Evolutionary conservation across 495 filamentous ascomycete genomes (phyloP).

Genomic region (Aspergillus nanangensis): DNA sequence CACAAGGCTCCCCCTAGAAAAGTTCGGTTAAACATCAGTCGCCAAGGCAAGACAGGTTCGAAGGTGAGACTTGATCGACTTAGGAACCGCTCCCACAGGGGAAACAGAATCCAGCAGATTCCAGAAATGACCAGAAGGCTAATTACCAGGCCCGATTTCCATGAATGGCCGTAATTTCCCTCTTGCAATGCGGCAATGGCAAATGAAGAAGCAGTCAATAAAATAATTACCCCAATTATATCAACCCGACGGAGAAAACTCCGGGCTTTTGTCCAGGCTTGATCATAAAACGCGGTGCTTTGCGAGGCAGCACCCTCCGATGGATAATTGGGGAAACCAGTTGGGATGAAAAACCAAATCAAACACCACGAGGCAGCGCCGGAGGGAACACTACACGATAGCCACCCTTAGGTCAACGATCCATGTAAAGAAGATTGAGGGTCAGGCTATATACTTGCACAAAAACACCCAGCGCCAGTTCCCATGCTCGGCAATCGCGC

Average conservation of each 20-base stretch:
- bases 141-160: constrained; percentile 35
- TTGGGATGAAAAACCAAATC: neutral
- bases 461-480: constrained; percentile 47
- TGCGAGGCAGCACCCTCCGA: neutral
- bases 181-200: constrained; percentile 52
- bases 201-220: constrained; percentile 18
- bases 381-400: constrained; percentile 3
- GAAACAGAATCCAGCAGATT: constrained; percentile 13
- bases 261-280: neutral
- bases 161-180: constrained; percentile 36
- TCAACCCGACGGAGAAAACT: neutral
- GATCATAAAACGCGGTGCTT: neutral
- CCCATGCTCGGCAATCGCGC: constrained; percentile 28
- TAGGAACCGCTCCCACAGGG: constrained; percentile 6
- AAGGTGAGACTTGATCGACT: neutral
- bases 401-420: too few relatives aligned
- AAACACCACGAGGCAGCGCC: constrained; percentile 3
- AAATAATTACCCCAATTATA: neutral
- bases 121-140: constrained; percentile 29
- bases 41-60: constrained; percentile 20
- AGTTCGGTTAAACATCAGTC: constrained; percentile 15
- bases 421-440: too few relatives aligned
- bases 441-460: too few relatives aligned
- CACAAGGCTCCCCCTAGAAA: constrained; percentile 15
- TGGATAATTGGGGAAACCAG: neutral